Evolutionary conservation across 1,284 basidiomycete genomes (phyloP).

Genomic region (Porogramme epimiltina): DNA sequence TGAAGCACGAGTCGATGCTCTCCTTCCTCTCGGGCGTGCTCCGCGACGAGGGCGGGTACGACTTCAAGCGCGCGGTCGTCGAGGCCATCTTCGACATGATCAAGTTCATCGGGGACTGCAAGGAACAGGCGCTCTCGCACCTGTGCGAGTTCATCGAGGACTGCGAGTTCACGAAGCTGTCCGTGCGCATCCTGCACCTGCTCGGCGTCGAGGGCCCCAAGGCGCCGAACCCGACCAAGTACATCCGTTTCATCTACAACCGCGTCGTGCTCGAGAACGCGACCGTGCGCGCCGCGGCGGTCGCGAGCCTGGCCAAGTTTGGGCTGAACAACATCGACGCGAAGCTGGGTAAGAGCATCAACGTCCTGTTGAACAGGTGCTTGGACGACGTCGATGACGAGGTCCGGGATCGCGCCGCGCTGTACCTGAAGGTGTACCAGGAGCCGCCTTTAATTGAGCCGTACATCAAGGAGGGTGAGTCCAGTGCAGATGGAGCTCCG

Average conservation of each 20-base stretch:
- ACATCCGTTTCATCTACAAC: constrained; percentile 99
- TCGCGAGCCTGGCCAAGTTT: constrained; percentile 94
- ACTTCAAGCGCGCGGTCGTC: constrained; percentile 98
- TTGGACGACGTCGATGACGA: constrained; percentile 99
- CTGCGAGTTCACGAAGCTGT: constrained; percentile 99
- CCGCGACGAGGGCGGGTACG: constrained; percentile 97
- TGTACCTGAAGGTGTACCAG: constrained; percentile 88
- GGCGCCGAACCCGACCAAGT: constrained; percentile 94
- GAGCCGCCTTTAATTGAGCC: constrained; percentile 81
- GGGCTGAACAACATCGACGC: constrained; percentile 86
- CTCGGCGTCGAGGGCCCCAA: constrained; percentile 97
- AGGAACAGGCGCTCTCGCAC: constrained; percentile 95
- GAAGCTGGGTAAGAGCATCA: constrained; percentile 83
- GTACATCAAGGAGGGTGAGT: constrained; percentile 89
- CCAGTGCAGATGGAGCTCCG: too few species aligned
- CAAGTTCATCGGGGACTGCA: constrained; percentile 94
- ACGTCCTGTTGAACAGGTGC: constrained; percentile 86
- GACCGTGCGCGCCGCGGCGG: constrained; percentile 96
- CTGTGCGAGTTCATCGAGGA: constrained; percentile 99
- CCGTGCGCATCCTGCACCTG: constrained; percentile 93
- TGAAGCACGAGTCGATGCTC: constrained; percentile 95
- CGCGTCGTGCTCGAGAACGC: constrained; percentile 99
- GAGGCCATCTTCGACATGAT: constrained; percentile 99
- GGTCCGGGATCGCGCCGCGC: constrained; percentile 95
- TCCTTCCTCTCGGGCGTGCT: constrained; percentile 93